phyloP scores from a whole-genome alignment of 176 grass and related monocot genomes.

The Cenchrus americanus region DNA sequence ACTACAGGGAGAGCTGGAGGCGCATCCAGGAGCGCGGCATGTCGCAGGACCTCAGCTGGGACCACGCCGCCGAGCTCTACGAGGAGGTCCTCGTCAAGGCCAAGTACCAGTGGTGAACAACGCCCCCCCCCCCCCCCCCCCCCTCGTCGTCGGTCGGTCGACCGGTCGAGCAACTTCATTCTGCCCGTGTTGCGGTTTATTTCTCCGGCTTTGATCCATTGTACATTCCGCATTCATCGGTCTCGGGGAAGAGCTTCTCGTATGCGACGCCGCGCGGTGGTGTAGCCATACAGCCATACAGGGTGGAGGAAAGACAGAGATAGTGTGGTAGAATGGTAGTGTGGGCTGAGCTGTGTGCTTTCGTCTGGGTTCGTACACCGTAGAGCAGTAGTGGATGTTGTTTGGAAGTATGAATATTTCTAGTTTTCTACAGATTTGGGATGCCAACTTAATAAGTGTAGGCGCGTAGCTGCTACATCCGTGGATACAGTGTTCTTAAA shows the following conservation, averaged over 20 bases:
- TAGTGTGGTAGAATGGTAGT: neutral
- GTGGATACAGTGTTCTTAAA: neutral
- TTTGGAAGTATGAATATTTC: neutral
- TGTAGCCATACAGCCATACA: neutral
- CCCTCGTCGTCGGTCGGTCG: neutral
- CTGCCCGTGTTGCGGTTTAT: neutral
- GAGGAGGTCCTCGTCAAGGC: conserved; percentile 93
- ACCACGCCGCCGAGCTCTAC: conserved; percentile 77
- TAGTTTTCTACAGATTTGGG: neutral
- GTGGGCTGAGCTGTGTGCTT: neutral
- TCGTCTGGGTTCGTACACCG: neutral
- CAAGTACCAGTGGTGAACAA: conserved; percentile 93
- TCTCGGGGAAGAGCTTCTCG: neutral
- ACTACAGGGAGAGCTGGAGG: conserved; percentile 79
- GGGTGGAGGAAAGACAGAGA: too few relatives aligned
- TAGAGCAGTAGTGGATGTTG: neutral
- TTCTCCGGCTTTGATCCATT: neutral
- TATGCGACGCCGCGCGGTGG: neutral
- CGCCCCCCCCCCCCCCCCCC: neutral
- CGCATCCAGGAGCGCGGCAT: conserved; percentile 71
- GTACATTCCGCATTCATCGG: conserved; percentile 5
- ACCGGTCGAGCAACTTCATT: neutral
- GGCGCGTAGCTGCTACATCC: neutral
- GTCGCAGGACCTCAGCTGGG: conserved; percentile 91
- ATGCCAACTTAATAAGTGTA: neutral